These are phyloP conservation scores for Cladophialophora bantiana DNA, from an alignment of 2,329 filamentous ascomycete species.

Conservation along the genomic window DNA sequence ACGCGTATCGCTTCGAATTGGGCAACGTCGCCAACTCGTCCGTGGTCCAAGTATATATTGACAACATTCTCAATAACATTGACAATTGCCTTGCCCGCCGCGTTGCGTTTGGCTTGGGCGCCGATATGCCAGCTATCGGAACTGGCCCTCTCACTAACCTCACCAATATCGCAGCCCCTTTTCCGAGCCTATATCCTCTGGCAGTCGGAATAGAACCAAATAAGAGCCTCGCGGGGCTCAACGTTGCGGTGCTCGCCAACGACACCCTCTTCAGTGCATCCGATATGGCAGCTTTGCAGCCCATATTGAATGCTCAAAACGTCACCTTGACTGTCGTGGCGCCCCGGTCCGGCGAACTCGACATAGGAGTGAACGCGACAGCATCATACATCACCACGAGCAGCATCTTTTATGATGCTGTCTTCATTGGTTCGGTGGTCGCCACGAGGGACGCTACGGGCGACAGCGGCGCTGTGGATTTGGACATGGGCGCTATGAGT, in stretches of 20 bases:
- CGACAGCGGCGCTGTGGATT: no score
- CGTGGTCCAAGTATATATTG: slow-evolving; percentile 34
- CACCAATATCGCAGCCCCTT: slow-evolving; percentile 17
- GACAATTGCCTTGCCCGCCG: slow-evolving; percentile 41
- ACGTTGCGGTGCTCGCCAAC: slow-evolving; percentile 35
- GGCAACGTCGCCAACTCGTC: slow-evolving; percentile 32
- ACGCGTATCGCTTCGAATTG: slow-evolving; percentile 50
- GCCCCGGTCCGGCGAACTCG: slow-evolving; percentile 31
- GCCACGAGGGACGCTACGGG: background rate
- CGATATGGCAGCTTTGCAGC: slow-evolving; percentile 31
- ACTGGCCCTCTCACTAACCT: slow-evolving; percentile 18
- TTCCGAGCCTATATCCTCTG: slow-evolving; percentile 35
- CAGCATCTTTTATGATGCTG: slow-evolving; percentile 39
- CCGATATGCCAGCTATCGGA: slow-evolving; percentile 32
- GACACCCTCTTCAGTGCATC: slow-evolving; percentile 29
- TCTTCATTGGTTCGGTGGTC: slow-evolving; percentile 32
- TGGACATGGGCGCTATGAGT: slow-evolving; percentile 6
- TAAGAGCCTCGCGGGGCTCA: slow-evolving; percentile 36
- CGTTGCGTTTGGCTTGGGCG: slow-evolving; percentile 38
- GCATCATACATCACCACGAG: slow-evolving; percentile 33
- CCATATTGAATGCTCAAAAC: slow-evolving; percentile 28
- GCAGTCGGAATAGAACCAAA: slow-evolving; percentile 12
- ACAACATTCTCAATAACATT: slow-evolving; percentile 38
- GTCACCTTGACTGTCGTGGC: slow-evolving; percentile 33
- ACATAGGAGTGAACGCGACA: slow-evolving; percentile 34